These are phyloP conservation scores for Monosporozyma unispora DNA, from an alignment of 805 yeast species.

Conservation along the genomic window DNA sequence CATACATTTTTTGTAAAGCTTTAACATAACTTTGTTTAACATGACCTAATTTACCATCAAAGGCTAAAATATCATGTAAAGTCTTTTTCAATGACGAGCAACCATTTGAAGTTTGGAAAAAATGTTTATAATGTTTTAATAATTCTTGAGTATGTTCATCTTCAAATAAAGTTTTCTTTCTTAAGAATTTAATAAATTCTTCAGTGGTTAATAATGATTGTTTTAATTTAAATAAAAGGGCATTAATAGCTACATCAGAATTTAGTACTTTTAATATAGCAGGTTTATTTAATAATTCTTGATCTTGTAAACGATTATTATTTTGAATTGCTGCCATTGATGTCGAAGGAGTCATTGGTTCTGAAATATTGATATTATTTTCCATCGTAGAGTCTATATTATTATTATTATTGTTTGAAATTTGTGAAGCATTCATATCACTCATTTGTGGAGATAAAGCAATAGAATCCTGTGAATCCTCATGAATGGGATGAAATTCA, in stretches of 20 bases:
- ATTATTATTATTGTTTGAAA: background rate
- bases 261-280: constrained; percentile 44
- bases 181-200: constrained; percentile 71
- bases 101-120: constrained; percentile 17
- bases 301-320: background rate
- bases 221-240: constrained; percentile 63
- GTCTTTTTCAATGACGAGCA: constrained; percentile 47
- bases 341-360: no score
- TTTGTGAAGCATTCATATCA: background rate
- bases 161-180: constrained; percentile 69
- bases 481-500: background rate
- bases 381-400: background rate
- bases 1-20: constrained; percentile 76
- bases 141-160: constrained; percentile 70
- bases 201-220: constrained; percentile 75
- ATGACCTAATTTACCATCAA: constrained; percentile 66
- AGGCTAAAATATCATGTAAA: constrained; percentile 59
- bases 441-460: background rate
- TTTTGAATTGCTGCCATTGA: no score
- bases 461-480: background rate
- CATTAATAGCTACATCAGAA: constrained; percentile 70
- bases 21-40: constrained; percentile 72
- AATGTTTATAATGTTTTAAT: constrained; percentile 55
- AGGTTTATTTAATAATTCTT: constrained; percentile 38
- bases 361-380: background rate